Conservation (phyloP, 805 yeast species). For the Kuraishia capsulata region DNA sequence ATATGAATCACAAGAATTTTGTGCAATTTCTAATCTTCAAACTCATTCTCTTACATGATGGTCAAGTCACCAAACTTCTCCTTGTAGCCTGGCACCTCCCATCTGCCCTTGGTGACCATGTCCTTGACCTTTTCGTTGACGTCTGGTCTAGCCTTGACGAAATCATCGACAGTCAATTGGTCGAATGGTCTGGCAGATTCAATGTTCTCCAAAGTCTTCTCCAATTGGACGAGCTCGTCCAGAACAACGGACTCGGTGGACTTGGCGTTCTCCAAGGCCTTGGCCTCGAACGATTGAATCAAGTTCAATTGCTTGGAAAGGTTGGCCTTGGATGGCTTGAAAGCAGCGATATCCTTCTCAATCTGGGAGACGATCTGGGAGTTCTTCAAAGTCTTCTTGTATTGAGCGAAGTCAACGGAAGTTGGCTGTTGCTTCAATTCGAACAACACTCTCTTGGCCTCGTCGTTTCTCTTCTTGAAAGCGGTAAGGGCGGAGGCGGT, state of each 20-base stretch:
- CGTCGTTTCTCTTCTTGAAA: constrained; percentile 98
- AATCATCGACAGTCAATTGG: constrained; percentile 92
- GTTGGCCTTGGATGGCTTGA: constrained; percentile 81
- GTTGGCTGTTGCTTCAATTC: constrained; percentile 67
- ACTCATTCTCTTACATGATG: constrained; percentile 64
- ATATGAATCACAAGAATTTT: too few relatives aligned
- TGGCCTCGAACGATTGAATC: constrained; percentile 87
- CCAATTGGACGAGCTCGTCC: constrained; percentile 77
- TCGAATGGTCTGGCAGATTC: constrained; percentile 97
- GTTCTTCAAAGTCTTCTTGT: constrained; percentile 78
- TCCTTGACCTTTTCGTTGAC: constrained; percentile 91
- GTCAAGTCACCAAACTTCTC: constrained; percentile 97
- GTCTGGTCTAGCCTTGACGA: constrained; percentile 93
- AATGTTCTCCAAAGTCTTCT: constrained; percentile 85
- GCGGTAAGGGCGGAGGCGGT: constrained; percentile 84
- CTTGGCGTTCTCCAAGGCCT: constrained; percentile 93
- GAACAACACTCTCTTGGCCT: constrained; percentile 77
- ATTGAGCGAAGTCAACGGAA: constrained; percentile 71
- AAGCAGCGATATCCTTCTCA: constrained; percentile 64
- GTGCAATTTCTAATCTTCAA: too few relatives aligned
- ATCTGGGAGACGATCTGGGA: constrained; percentile 68
- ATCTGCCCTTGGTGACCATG: constrained; percentile 93
- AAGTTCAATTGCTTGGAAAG: constrained; percentile 84
- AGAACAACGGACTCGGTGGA: constrained; percentile 84
- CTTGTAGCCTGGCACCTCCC: constrained; percentile 97